Conservation (phyloP, 148 eudicot species). For the Hydrangea macrophylla region DNA sequence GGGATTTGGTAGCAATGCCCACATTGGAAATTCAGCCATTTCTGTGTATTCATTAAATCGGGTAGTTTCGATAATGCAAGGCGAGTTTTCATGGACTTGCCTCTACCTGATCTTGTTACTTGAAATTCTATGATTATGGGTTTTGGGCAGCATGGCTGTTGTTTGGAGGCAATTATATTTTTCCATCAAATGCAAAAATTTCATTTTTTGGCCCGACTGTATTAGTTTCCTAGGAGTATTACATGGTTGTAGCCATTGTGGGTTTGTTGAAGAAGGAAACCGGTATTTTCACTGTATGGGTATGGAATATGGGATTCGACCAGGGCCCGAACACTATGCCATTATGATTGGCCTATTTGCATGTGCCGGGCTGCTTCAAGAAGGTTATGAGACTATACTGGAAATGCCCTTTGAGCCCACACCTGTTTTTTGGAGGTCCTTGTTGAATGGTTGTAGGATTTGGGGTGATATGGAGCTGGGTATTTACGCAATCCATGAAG, state of each 20-base stretch:
- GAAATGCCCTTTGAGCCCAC: conserved; percentile 31
- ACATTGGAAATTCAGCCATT: conserved; percentile 24
- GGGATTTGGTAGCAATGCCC: conserved; percentile 23
- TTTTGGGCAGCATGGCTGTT: conserved; percentile 27
- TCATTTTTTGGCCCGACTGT: conserved; percentile 19
- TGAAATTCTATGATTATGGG: conserved; percentile 30
- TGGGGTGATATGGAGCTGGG: conserved; percentile 25
- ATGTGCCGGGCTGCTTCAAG: conserved; percentile 26
- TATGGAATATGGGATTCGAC: conserved; percentile 16
- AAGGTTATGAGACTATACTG: conserved; percentile 25
- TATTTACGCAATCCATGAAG: conserved; percentile 19
- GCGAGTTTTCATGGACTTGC: conserved; percentile 18
- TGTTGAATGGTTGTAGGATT: conserved; percentile 34
- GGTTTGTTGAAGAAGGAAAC: conserved; percentile 25
- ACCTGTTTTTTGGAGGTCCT: conserved; percentile 30
- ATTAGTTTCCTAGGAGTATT: conserved; percentile 30
- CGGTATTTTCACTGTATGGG: conserved; percentile 21
- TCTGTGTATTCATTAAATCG: conserved; percentile 31
- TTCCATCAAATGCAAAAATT: conserved; percentile 33
- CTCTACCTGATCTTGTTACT: conserved; percentile 18
- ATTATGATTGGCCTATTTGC: conserved; percentile 29
- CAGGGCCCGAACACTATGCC: conserved; percentile 32
- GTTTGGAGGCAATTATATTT: conserved; percentile 18
- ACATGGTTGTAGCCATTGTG: conserved; percentile 28
- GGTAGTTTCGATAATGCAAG: conserved; percentile 21